Conservation (phyloP, 2,329 filamentous ascomycete genomes). For the Plectosphaerella sp. region DNA sequence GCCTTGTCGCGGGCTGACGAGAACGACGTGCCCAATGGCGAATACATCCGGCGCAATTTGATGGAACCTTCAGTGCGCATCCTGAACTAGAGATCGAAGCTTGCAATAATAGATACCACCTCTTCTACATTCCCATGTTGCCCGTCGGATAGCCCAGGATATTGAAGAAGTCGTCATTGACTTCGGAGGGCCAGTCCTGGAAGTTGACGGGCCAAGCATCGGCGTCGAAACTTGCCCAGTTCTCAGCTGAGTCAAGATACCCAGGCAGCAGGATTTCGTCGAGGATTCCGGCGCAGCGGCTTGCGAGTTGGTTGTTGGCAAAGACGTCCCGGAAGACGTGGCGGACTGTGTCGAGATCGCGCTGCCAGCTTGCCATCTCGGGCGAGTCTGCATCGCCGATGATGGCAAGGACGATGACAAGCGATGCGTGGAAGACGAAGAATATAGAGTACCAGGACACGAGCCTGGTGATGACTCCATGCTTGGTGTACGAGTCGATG, state of each 20-base stretch:
- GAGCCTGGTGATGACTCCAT: conserved; percentile 14
- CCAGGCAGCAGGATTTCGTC: conserved; percentile 16
- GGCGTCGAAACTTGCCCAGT: conserved; percentile 9
- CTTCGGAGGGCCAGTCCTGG: conserved; percentile 15
- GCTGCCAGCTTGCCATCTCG: conserved; percentile 18
- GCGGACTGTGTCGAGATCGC: conserved; percentile 20
- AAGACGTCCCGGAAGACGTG: conserved; percentile 17
- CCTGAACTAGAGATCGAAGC: conserved; percentile 12
- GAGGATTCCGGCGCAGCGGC: conserved; percentile 21
- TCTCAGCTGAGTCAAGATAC: conserved; percentile 3
- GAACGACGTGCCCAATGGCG: conserved; percentile 24
- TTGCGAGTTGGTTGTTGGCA: conserved; percentile 17
- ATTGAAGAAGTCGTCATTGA: conserved; percentile 14
- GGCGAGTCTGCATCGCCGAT: conserved; percentile 19
- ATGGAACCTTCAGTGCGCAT: conserved; percentile 18
- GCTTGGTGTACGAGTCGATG: conserved; percentile 16
- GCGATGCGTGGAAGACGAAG: conserved; percentile 25
- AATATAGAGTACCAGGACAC: conserved; percentile 27
- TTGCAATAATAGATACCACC: background rate
- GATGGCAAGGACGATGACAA: conserved; percentile 21
- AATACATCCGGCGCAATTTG: conserved; percentile 17
- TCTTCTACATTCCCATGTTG: conserved; percentile 5
- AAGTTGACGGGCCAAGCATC: conserved; percentile 19
- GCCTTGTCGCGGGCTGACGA: conserved; percentile 17
- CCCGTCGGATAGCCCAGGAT: conserved; percentile 16